Base-by-base conservation (phyloP, 352 stramenopile genomes). In the Globisporangium spinosum region DNA sequence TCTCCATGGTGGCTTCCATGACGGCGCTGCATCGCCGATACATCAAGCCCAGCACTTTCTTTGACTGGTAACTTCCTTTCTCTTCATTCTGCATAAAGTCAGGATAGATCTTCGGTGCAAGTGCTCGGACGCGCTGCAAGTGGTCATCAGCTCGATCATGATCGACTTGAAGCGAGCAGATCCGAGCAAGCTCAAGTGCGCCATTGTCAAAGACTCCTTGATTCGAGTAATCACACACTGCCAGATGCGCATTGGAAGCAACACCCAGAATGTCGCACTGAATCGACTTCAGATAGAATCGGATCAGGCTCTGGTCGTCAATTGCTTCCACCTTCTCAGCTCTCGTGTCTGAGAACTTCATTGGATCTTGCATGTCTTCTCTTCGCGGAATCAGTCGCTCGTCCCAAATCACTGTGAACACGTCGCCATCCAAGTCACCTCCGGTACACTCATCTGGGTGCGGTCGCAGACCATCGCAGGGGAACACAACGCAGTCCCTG, bases 351-450 rank as follows among this genome's bases (percentile, higher is more conserved):
- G 76, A 64, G 60, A 85, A 85, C 5, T 51, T 38, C 83, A 91
- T 91, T 15, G 84, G 75, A 43, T 75, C 69, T 3, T 80, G 60
- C 6, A 86, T 68, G 59, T 85, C 67, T 15, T 77, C 54, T 56
- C 67, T 74, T 12, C 55, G 62, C 15, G 86, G 88, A 58, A 95
- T 80, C 17, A 95, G 75, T 0, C 78, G 74, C 27, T 89, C 57
- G 60, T 95, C 88, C 88, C 88, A 95, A 69, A 95, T 91, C 8
- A 91, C 82, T 5, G 87, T 82, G 65, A 91, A 95, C 29, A 89
- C 73, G 23, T 95, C 88, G 6, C 88, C 88, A 38, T 95, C 86
- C 34, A 95, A 77, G 65, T 95, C 88, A 10, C 88, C 86, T 13
- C 88, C 86, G 9, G 86, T 90, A 68, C 85, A 93, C 70, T 91